A percentile compares a stretch with the other conserved stretches of the same genome.
Evolutionary conservation across 257 asterid genomes (phyloP).

Genomic region (Solanum habrochaites): DNA sequence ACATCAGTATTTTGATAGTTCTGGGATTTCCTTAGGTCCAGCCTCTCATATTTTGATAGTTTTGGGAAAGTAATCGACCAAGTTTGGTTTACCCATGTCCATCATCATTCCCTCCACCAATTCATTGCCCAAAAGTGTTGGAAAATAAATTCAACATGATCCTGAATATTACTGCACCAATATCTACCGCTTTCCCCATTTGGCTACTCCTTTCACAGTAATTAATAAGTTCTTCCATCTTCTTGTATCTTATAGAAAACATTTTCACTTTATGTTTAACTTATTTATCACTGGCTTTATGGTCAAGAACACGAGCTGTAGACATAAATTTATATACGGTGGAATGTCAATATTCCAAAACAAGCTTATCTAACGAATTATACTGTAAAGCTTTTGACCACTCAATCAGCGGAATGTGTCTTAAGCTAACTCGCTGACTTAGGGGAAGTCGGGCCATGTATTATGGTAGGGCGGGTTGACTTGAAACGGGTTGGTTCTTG

Average conservation of each 20-base stretch:
- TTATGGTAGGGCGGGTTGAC: too few species aligned
- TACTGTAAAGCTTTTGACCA: too few species aligned
- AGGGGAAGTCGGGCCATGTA: too few species aligned
- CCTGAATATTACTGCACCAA: conserved; percentile 14
- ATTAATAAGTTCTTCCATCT: conserved; percentile 23
- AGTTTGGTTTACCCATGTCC: conserved; percentile 16
- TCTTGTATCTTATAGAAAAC: neutral
- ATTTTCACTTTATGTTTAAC: too few species aligned
- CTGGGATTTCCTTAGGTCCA: neutral
- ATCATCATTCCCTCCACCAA: conserved; percentile 21
- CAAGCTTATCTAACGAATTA: too few species aligned
- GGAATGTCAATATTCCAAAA: too few species aligned
- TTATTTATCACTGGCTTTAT: too few species aligned
- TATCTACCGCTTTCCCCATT: conserved; percentile 20
- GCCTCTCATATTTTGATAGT: neutral
- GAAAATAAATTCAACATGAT: conserved; percentile 35
- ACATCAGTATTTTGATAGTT: neutral
- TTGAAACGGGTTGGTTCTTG: too few species aligned
- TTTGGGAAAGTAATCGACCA: conserved; percentile 28
- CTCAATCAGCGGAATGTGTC: too few species aligned
- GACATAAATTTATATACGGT: too few species aligned
- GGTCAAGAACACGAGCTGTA: too few species aligned
- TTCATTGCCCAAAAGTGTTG: conserved; percentile 14
- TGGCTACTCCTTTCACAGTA: conserved; percentile 17
- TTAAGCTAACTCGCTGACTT: too few species aligned